Base-by-base conservation (phyloP, 805 yeast species). In the Pichia insulana region DNA sequence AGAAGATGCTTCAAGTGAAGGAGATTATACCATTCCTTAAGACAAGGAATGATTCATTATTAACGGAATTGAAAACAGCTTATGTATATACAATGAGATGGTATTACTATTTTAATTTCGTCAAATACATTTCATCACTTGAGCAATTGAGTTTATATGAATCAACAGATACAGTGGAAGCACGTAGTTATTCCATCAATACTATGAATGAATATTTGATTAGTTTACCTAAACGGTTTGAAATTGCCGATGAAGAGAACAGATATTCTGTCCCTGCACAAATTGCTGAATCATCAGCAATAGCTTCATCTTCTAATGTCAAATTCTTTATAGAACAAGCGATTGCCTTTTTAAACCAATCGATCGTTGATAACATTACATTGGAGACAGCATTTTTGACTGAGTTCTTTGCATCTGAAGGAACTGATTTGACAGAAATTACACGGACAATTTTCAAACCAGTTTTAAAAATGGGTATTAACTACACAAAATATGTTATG, bases 1-100 rank as follows among this genome's bases (percentile, higher is more conserved):
- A 70, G 30, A 73, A 74, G 26, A 61, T 92, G 39, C 58, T 86
- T 3, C 67, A 70, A 34, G 78, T 79, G n/a, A 74, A 73, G 46
- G 85, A 80, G 39, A 68, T 77, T 1, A 83, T 64, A 50, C 63
- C 63, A 3, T 87, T 84, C 46, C 58, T 90, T 31, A 58, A 66
- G 4, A 53, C 62, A 4, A 73, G 76, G 39, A 74, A 83, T 44
- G 69, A 73, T 8, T 69, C 76, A 7, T 63, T 92, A 42, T 90
- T 95, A 0, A 57, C 65, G 13, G 92, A 86, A 54, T 69, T 92
- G 32, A 71, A 78, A 42, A 73, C 74, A 52, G 97, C 97, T 0
- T 92, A 92, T 58, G 65, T 80, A 16, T 79, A 78, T 54, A 90
- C 97, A 2, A 89, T 92, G 85, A 69, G 75, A 53, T 92, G 98